Percentiles rank a stretch among this genome's conserved stretches.
These are phyloP conservation scores for Phytophthora litchii DNA, from an alignment of 352 stramenopile species.

Conservation along the genomic window DNA sequence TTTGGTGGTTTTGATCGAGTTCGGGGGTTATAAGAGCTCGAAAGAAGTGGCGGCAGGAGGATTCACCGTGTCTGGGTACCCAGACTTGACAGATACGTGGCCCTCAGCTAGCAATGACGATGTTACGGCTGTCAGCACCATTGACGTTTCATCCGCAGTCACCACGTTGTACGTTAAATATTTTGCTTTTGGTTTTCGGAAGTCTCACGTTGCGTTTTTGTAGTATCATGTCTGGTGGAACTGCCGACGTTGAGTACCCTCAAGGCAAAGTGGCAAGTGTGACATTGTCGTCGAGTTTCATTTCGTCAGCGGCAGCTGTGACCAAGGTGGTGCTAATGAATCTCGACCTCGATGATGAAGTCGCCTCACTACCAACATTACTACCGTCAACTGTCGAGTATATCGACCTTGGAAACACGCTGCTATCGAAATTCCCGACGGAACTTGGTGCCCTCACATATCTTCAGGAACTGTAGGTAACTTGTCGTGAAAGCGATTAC, in stretches of 20 bases:
- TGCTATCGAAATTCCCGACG: constrained; percentile 30
- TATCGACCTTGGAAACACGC: constrained; percentile 33
- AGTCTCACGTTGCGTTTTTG: constrained; percentile 13
- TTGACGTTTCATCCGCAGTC: constrained; percentile 28
- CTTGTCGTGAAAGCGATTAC: not conserved
- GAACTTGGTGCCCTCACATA: constrained; percentile 19
- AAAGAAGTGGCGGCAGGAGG: constrained; percentile 30
- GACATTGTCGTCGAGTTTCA: constrained; percentile 25
- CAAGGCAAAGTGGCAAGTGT: constrained; percentile 42
- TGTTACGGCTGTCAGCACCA: constrained; percentile 27
- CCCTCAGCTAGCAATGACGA: constrained; percentile 36
- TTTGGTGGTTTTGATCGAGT: constrained; percentile 34
- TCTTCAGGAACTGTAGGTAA: constrained; percentile 27
- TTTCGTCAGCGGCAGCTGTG: constrained; percentile 22
- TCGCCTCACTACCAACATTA: constrained; percentile 11
- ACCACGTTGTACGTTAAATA: constrained; percentile 29
- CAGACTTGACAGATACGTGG: constrained; percentile 27
- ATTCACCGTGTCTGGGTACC: constrained; percentile 16
- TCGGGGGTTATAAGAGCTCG: constrained; percentile 38
- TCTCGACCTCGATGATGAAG: constrained; percentile 23
- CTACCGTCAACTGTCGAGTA: constrained; percentile 28
- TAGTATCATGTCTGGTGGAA: constrained; percentile 32
- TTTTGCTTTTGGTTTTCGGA: not conserved
- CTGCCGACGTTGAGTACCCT: constrained; percentile 27
- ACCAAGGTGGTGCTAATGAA: constrained; percentile 37